Conservation (phyloP, 2,329 filamentous ascomycete genomes). For the Venturia nashicola region DNA sequence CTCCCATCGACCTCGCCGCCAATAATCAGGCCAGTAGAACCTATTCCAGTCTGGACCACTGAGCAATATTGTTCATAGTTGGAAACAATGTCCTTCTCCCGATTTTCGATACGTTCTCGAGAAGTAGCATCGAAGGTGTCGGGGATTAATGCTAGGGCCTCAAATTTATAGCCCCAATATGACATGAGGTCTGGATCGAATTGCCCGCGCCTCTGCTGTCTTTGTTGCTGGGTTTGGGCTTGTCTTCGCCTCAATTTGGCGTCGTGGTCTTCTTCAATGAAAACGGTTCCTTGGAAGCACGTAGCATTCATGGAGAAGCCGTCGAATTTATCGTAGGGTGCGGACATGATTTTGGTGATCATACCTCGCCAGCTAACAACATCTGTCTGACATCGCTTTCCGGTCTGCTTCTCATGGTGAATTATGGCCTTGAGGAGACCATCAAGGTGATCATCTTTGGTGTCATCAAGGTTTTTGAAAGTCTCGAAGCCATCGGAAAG, state of each 20-base stretch:
- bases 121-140: constrained; percentile 59
- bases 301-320: constrained; percentile 97
- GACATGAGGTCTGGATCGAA: constrained; percentile 65
- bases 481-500: constrained; percentile 69
- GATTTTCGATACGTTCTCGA: constrained; percentile 65
- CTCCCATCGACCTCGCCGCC: constrained; percentile 90
- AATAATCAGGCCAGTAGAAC: constrained; percentile 56
- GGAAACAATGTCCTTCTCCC: constrained; percentile 60
- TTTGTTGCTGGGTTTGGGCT: constrained; percentile 39
- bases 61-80: constrained; percentile 96
- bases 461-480: constrained; percentile 74
- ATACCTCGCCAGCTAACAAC: constrained; percentile 92
- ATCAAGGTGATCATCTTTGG: constrained; percentile 75
- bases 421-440: constrained; percentile 67
- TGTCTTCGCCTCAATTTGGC: constrained; percentile 54
- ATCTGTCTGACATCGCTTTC: constrained; percentile 59
- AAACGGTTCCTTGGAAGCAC: constrained; percentile 71
- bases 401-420: constrained; percentile 56
- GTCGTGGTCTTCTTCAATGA: constrained; percentile 81
- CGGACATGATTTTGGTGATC: constrained; percentile 95
- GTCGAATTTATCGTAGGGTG: constrained; percentile 70
- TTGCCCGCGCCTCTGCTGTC: constrained; percentile 28
- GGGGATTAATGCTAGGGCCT: constrained; percentile 68
- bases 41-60: constrained; percentile 78
- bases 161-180: constrained; percentile 98